phyloP scores from a whole-genome alignment of 1,139 yeast species.

The Zhuliangozyma blackwelliae region DNA sequence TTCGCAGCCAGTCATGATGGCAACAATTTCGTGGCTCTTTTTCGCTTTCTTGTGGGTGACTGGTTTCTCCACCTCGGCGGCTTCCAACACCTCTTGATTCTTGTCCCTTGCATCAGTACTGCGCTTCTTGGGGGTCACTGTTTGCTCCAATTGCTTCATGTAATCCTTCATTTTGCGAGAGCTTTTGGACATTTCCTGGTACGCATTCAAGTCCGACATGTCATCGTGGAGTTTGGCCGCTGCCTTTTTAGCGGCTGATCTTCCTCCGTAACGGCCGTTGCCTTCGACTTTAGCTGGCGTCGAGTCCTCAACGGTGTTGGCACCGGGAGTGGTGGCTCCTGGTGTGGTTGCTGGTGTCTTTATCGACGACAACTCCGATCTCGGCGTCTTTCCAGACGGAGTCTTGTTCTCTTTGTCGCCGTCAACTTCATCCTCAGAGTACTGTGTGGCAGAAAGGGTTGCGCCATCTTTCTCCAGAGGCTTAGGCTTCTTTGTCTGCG shows the following conservation, averaged over 20 bases:
- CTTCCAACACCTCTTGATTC: not conserved
- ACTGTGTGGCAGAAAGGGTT: not conserved
- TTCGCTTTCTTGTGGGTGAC: conserved; percentile 10
- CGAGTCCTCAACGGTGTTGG: too few species aligned
- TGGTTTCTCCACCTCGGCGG: not conserved
- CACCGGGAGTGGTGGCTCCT: too few species aligned
- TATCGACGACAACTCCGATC: not conserved
- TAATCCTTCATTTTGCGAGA: conserved; percentile 34
- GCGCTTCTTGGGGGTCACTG: conserved; percentile 10
- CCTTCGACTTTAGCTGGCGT: too few species aligned
- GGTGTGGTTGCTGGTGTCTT: not conserved
- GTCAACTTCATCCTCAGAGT: conserved; percentile 2
- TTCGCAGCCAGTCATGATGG: conserved; percentile 65
- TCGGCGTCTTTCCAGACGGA: too few species aligned
- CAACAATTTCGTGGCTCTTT: conserved; percentile 22
- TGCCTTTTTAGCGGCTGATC: conserved; percentile 65
- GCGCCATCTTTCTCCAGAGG: not conserved
- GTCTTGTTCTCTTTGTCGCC: too few species aligned
- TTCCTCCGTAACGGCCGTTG: conserved; percentile 15
- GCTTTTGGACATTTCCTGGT: conserved; percentile 45
- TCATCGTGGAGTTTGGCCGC: conserved; percentile 62
- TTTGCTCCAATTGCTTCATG: conserved; percentile 30
- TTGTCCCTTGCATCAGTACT: not conserved
- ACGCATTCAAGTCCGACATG: conserved; percentile 63
- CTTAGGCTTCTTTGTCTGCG: conserved; percentile 2